A percentile compares a stretch with the other conserved stretches of the same genome.
Evolutionary conservation across 495 filamentous ascomycete species (phyloP).

Genomic region (Annulohypoxylon maeteangense): DNA sequence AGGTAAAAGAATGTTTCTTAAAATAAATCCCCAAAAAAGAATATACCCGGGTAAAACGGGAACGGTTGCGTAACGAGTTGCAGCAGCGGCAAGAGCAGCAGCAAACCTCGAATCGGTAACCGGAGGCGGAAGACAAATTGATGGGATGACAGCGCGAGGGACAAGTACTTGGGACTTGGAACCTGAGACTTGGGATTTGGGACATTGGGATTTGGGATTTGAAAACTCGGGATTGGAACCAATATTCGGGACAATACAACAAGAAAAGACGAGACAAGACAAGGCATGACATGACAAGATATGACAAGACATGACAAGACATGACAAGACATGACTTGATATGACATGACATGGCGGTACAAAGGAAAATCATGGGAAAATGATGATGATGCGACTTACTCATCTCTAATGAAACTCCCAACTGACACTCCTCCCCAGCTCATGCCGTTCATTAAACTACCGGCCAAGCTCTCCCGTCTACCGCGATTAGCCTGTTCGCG

Average conservation of each 20-base stretch:
- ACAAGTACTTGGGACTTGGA: not conserved
- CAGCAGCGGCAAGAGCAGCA: conserved; percentile 22
- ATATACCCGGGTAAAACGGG: conserved; percentile 40
- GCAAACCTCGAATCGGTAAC: conserved; percentile 23
- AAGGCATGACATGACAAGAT: not conserved
- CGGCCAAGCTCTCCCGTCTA: conserved; percentile 84
- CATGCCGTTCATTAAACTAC: conserved; percentile 92
- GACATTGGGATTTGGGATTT: not conserved
- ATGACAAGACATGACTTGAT: not conserved
- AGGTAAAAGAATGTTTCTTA: not conserved
- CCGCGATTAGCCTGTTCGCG: conserved; percentile 70
- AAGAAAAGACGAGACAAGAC: not conserved
- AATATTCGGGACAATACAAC: not conserved
- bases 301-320: not conserved
- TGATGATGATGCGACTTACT: conserved; percentile 74
- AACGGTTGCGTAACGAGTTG: conserved; percentile 36
- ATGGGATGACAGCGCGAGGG: not conserved
- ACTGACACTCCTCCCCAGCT: conserved; percentile 98
- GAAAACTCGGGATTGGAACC: not conserved
- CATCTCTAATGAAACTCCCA: conserved; percentile 95
- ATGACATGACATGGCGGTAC: not conserved
- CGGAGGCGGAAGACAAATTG: conserved; percentile 6
- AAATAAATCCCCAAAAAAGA: conserved; percentile 38
- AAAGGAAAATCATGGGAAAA: conserved; percentile 8
- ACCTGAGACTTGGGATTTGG: not conserved